Evolutionary conservation across 2,329 filamentous ascomycete species (phyloP), one percentile per base, ranked within the genome.

Genomic region (Ophiocordyceps australis): DNA sequence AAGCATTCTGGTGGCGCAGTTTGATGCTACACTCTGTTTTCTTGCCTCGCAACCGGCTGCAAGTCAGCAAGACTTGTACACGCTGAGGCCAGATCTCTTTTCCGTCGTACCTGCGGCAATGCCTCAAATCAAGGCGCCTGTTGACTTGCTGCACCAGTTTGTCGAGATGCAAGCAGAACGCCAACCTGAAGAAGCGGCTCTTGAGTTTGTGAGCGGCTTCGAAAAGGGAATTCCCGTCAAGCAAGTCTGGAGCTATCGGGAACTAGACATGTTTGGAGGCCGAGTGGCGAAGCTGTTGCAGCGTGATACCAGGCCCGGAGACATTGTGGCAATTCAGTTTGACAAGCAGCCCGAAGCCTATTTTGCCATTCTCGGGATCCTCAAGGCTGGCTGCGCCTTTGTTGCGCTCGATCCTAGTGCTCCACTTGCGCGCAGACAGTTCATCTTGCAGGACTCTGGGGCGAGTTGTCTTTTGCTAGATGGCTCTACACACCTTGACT

Each of bases 291-390:
- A 74, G 27, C 43, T 85, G 9, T 52, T 92, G 2, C 42, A 55
- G 2, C 36, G 45, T 0, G 46, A 57, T 13, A 61, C 68, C 1
- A 33, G 43, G 0, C 54, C 65, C 0, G 74, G 78, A 54, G 45
- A 41, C 15, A 68, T 85, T 5, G 57, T 92, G 14, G 80, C 71
- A 1, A 62, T 86, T 7, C 82, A 77, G 41, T 91, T 91, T 39
- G 71, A 82, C 29, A 92, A 92, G 42, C 85, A 75, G 32, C 74
- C 82, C 0, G 76, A 86, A 41, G 82, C 81, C 0, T 85, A 80
- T 20, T 80, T 89, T 38, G 65, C 75, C 1, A 83, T 91, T 20
- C 54, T 91, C 2, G 82, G 81, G 1, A 74, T 89, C 28, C 52
- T 91, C 17, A 92, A 92, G 44, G 69, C 76, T 5, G 82, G 82